Evolutionary conservation across 495 filamentous ascomycete genomes (phyloP), one percentile per base, ranked within the genome.

Genomic region (Penicillium chermesinum): DNA sequence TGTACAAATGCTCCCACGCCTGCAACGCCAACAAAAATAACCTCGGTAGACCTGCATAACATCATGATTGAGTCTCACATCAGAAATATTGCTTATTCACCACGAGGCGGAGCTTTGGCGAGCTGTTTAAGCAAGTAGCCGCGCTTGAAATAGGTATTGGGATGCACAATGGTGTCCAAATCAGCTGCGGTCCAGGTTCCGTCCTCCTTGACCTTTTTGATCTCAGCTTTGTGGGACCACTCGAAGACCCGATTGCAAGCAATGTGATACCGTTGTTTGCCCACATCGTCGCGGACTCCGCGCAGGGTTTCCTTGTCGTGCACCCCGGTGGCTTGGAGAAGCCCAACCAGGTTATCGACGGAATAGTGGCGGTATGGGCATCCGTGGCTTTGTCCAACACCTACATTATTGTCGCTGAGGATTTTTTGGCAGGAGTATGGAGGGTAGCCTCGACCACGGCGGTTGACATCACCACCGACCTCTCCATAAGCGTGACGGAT

Each of bases 191-290:
- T 79, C 88, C 88, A 90, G 25, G 81, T 71, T 7, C 82, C 81
- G 30, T 82, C 77, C 27, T 97, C 91, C 69, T 88, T 93, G 44
- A 89, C 91, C 59, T 81, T 83, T 69, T 88, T 89, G 47, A 99
- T 80, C 62, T 96, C 88, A n/a, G 68, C 74, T 65, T 85, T 88
- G 67, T 97, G 91, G 14, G 82, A 65, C 56, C 81, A 81, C 55
- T 99, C 94, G 64, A 97, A 99, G 7, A 99, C 93, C 12, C 89
- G 74, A 67, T 96, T 99, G 68, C 94, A 99, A 36, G 93, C 94
- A 61, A 97, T 87, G 64, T 99, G 94, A 54, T 82, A 99, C 54
- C 91, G 82, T 59, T 85, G 84, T 60, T 83, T 88, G 40, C 86
- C 87, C 55, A 91, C 86, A 61, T 99, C 94, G 62, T 95, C 87